Evolutionary conservation across 352 stramenopile genomes (phyloP).

Genomic region (Phytophthora citricola): DNA sequence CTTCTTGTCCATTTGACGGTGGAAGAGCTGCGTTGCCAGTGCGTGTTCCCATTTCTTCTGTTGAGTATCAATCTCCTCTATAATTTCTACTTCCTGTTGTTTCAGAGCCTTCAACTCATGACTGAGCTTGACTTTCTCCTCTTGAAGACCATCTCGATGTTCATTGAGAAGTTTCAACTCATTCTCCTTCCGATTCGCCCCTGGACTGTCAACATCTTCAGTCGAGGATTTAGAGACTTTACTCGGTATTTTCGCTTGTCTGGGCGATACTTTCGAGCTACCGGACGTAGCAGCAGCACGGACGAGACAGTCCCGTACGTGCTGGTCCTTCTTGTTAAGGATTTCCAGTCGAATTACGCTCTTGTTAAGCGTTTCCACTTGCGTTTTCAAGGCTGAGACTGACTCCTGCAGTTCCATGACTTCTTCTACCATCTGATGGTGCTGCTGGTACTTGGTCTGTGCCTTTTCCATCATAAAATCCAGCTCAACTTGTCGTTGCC

Average conservation of each 20-base stretch:
- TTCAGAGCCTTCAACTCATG: conserved; percentile 35
- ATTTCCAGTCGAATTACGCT: conserved; percentile 49
- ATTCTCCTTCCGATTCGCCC: conserved; percentile 34
- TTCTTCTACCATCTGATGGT: conserved; percentile 59
- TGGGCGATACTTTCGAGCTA: conserved; percentile 19
- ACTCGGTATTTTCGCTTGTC: conserved; percentile 3
- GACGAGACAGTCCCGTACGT: conserved; percentile 61
- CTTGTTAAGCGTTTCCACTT: conserved; percentile 49
- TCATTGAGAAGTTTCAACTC: conserved; percentile 52
- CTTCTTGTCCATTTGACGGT: conserved; percentile 50
- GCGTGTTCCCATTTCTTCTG: conserved; percentile 53
- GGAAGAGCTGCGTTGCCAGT: conserved; percentile 57
- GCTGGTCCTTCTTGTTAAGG: conserved; percentile 64
- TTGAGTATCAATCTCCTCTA: conserved; percentile 40
- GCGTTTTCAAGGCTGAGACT: conserved; percentile 43
- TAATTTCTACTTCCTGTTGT: conserved; percentile 37
- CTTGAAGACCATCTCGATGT: conserved; percentile 42
- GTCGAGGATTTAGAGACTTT: conserved; percentile 9
- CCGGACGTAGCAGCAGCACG: conserved; percentile 25
- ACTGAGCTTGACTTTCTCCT: conserved; percentile 42
- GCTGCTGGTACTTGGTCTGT: conserved; percentile 65
- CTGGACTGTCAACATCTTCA: conserved; percentile 7
- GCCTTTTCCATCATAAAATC: conserved; percentile 68
- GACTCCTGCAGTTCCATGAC: conserved; percentile 59
- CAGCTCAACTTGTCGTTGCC: conserved; percentile 51